Percentiles rank a stretch among this genome's conserved stretches.
Conservation (phyloP, 108 stramenopile species). For the Craspedostauros australis region DNA sequence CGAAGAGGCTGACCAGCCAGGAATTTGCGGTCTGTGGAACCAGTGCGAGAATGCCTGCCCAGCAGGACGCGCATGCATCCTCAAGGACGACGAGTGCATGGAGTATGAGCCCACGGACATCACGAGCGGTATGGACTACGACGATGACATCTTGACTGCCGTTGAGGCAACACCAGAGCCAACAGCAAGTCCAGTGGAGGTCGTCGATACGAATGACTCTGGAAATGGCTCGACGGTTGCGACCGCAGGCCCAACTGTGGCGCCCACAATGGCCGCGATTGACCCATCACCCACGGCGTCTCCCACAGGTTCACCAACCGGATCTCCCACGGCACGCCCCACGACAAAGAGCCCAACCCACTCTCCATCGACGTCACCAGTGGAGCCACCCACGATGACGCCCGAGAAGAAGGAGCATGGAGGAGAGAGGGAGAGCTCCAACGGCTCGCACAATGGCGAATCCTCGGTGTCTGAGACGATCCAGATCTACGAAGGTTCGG, state of each 20-base stretch:
- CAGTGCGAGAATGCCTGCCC: constrained; percentile 11
- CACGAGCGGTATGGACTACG: neutral
- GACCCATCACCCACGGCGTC: neutral
- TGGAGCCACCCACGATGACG: too few species aligned
- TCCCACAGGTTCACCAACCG: neutral
- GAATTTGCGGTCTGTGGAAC: constrained; percentile 44
- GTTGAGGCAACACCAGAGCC: neutral
- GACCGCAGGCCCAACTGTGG: neutral
- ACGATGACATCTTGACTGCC: neutral
- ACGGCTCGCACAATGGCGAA: too few species aligned
- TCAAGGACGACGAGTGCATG: neutral
- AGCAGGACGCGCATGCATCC: neutral
- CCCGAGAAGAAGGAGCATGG: too few species aligned
- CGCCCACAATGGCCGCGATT: neutral
- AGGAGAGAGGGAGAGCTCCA: too few species aligned
- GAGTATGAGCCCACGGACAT: neutral
- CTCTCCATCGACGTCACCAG: neutral
- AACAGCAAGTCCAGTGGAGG: too few species aligned
- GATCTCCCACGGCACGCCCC: neutral
- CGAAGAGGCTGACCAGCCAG: constrained; percentile 47
- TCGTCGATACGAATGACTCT: too few species aligned
- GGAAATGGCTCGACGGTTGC: neutral
- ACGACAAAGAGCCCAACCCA: neutral
- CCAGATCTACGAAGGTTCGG: constrained; percentile 1
- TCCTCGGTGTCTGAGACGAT: neutral